Evolutionary conservation across 345 rosid genomes (phyloP), one percentile per base, ranked within the genome.

Genomic region (Citrus inodora): DNA sequence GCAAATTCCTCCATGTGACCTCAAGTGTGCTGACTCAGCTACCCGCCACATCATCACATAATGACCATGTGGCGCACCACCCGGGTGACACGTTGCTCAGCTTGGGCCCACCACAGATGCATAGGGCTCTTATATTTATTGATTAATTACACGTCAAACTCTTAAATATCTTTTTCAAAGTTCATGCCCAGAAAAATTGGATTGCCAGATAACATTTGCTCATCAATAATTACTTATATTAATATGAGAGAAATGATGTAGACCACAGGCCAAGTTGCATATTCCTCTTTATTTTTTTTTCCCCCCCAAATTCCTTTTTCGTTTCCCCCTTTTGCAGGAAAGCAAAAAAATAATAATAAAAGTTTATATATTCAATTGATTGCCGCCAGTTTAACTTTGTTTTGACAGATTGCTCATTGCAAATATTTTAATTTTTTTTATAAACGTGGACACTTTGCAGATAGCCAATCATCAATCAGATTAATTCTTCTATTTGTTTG

Each of bases 161-260:
- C 9, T 70, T 17, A 7, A 65, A 33, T 25, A 3, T 42, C 33
- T 5, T 58, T 72, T 58, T 33, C 10, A 13, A 37, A 59, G 56
- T 73, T 16, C n/a, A 65, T 5, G 67, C 24, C 33, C 55, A 48
- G 19, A 48, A 51, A 30, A 32, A 24, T 71, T 32, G 60, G 46
- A 6, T 7, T 60, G 77, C 60, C 70, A 75, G 70, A n/a, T 30
- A 75, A 63, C 61, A 48, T 75, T 75, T 75, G 78, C 30, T 46
- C 46, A 75, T 63, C 77, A 27, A 42, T 73, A 5, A 1, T 10
- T 3, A 28, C 21, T 46, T 28, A 27, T 28, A 56, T 17, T 17
- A 53, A 17, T 9, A 37, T 1, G 2, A 4, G 33, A 19, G 21
- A 74, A 62, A 74, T 48, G 70, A 63, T 75, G 78, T 17, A 75